phyloP scores from a whole-genome alignment of 305 asterid genomes.

The Fraxinus greggii region DNA sequence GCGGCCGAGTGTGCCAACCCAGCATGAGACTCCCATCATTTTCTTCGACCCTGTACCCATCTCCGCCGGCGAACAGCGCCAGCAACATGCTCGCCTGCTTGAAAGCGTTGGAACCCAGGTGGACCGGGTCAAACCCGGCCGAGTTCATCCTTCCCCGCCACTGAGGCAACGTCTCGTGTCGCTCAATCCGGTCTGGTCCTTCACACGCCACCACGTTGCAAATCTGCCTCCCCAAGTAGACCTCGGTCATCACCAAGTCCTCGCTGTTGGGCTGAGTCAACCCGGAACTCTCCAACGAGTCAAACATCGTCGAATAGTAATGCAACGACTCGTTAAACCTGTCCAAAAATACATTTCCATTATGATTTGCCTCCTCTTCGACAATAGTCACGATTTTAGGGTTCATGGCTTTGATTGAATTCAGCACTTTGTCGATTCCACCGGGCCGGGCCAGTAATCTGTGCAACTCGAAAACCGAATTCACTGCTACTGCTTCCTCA shows the following conservation, averaged over 20 bases:
- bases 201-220: conserved; percentile 80
- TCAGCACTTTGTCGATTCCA: conserved; percentile 50
- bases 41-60: conserved; percentile 68
- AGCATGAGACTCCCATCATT: conserved; percentile 66
- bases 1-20: conserved; percentile 73
- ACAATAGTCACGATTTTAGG: conserved; percentile 70
- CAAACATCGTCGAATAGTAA: conserved; percentile 81
- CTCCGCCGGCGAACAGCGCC: conserved; percentile 65
- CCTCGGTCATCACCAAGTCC: conserved; percentile 67
- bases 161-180: conserved; percentile 67
- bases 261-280: conserved; percentile 42
- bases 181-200: conserved; percentile 62
- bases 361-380: conserved; percentile 76
- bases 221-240: conserved; percentile 69
- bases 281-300: conserved; percentile 68
- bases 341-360: conserved; percentile 54
- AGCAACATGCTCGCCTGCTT: conserved; percentile 69
- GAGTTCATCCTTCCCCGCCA: conserved; percentile 62
- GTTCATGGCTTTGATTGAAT: conserved; percentile 46
- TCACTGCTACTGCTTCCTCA: conserved; percentile 65
- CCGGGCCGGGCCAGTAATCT: conserved; percentile 47
- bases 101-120: conserved; percentile 65
- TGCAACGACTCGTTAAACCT: conserved; percentile 77
- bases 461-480: conserved; percentile 75
- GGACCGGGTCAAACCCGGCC: conserved; percentile 59